These are phyloP conservation scores for Syncephalastrum sp. DNA, from an alignment of 371 early-diverging fungal genomes.

Conservation along the genomic window DNA sequence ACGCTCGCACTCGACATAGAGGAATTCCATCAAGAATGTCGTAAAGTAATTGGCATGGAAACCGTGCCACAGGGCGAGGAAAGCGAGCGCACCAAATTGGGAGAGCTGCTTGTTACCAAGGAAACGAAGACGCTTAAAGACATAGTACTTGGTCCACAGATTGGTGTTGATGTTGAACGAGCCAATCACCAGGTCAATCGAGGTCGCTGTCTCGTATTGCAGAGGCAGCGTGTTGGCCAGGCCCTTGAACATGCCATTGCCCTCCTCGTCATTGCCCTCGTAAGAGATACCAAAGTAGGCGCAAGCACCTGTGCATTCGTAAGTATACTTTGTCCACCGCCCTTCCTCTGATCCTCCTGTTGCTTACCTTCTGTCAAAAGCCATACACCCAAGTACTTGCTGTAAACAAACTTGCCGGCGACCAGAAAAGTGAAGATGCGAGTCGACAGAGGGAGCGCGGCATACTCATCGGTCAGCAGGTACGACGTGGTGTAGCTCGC, in stretches of 20 bases:
- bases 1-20: slow-evolving; percentile 54
- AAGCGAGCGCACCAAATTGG: slow-evolving; percentile 56
- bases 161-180: slow-evolving; percentile 81
- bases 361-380: slow-evolving; percentile 61
- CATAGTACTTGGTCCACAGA: slow-evolving; percentile 69
- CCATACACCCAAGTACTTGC: slow-evolving; percentile 76
- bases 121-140: slow-evolving; percentile 71
- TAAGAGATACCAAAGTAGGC: slow-evolving; percentile 64
- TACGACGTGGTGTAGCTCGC: slow-evolving; percentile 47
- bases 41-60: slow-evolving; percentile 65
- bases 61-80: slow-evolving; percentile 79
- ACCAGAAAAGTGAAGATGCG: slow-evolving; percentile 47
- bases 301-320: slow-evolving; percentile 41
- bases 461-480: slow-evolving; percentile 53
- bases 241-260: slow-evolving; percentile 52
- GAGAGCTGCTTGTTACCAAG: slow-evolving; percentile 68
- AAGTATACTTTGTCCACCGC: not conserved
- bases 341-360: not conserved
- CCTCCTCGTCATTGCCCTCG: slow-evolving; percentile 55
- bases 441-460: slow-evolving; percentile 31
- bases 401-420: slow-evolving; percentile 58
- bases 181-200: slow-evolving; percentile 54
- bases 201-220: slow-evolving; percentile 54
- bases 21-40: slow-evolving; percentile 64
- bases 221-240: slow-evolving; percentile 58